phyloP scores from a whole-genome alignment of 108 stramenopile species.

The Discostella pseudostelligera region DNA sequence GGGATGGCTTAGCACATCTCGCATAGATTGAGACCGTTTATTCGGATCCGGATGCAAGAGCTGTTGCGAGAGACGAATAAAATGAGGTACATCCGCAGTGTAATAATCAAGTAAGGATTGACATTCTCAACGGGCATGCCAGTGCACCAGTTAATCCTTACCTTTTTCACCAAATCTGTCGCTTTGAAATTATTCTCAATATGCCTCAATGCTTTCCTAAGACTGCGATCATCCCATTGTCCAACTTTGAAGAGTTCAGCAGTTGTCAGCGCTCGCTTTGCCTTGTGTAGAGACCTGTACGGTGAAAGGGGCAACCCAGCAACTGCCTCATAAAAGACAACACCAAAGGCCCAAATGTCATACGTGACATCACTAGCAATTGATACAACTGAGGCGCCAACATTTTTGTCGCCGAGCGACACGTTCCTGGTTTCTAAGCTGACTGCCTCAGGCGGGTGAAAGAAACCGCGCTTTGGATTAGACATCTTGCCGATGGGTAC shows the following conservation, averaged over 20 bases:
- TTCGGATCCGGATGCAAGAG: conserved; percentile 65
- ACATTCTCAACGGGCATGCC: too few species aligned
- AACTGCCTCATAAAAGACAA: conserved; percentile 79
- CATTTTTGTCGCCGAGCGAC: conserved; percentile 62
- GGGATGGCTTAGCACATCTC: conserved; percentile 75
- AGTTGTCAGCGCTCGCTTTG: conserved; percentile 75
- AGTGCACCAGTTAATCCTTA: conserved; percentile 6
- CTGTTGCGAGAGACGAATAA: neutral
- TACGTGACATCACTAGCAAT: conserved; percentile 72
- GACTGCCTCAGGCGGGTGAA: conserved; percentile 87
- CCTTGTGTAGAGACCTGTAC: conserved; percentile 72
- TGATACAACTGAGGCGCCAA: conserved; percentile 62
- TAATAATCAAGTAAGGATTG: neutral
- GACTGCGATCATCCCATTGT: conserved; percentile 76
- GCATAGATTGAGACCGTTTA: conserved; percentile 64
- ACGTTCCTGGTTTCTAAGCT: conserved; percentile 67
- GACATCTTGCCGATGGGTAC: conserved; percentile 63
- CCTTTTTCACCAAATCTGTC: conserved; percentile 58
- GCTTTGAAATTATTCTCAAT: conserved; percentile 52
- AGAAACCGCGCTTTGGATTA: conserved; percentile 79
- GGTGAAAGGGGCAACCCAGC: conserved; percentile 79
- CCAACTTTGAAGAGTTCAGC: conserved; percentile 81
- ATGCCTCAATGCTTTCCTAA: conserved; percentile 69
- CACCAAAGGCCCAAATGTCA: conserved; percentile 87
- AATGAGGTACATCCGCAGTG: neutral